Percentiles rank a stretch among this genome's conserved stretches.
Conservation (phyloP, 2,329 filamentous ascomycete genomes). For the Pestalotiopsis fici region DNA sequence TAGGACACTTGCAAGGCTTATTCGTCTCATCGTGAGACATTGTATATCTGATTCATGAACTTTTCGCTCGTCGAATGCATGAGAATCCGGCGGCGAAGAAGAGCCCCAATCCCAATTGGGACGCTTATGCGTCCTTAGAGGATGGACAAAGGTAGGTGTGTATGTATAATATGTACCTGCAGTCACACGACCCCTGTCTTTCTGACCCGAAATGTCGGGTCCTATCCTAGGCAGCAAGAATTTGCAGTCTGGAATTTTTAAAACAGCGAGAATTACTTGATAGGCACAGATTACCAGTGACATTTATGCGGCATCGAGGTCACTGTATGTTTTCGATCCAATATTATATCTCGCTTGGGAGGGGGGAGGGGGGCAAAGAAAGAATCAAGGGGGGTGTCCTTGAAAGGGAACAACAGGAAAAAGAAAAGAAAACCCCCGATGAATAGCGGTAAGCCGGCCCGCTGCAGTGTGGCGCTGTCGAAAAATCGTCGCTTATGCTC, state of each 20-base stretch:
- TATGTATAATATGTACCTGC: background rate
- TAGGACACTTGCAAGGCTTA: background rate
- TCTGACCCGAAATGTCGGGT: background rate
- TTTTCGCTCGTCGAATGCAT: background rate
- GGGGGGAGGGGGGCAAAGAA: background rate
- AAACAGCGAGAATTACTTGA: background rate
- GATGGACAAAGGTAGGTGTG: background rate
- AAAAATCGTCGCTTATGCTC: background rate
- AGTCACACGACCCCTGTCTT: background rate
- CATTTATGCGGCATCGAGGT: background rate
- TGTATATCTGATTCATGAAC: background rate
- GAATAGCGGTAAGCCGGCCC: background rate
- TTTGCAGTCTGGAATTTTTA: background rate
- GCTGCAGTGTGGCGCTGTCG: background rate
- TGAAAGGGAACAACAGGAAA: background rate
- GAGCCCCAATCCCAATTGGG: background rate
- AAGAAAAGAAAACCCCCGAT: background rate
- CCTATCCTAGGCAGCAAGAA: background rate
- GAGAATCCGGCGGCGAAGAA: background rate
- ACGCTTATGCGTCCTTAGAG: background rate
- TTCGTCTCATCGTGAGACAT: background rate
- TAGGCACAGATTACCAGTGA: background rate
- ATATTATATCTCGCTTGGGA: background rate
- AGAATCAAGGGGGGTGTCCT: background rate
- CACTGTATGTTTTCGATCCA: background rate